These are phyloP conservation scores for Amanita muscaria DNA, from an alignment of 768 basidiomycete species.

Conservation along the genomic window DNA sequence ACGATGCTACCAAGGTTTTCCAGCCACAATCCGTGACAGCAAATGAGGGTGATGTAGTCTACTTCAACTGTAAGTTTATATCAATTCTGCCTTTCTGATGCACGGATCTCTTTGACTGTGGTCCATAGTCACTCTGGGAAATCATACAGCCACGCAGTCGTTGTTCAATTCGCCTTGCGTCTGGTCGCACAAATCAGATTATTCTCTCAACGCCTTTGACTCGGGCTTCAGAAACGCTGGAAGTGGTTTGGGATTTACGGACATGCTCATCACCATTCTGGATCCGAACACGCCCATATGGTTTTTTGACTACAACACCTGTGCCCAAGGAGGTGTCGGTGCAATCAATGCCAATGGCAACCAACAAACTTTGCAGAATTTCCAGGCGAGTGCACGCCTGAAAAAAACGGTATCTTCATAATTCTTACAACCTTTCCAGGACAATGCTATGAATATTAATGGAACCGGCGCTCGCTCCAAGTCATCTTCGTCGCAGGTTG, in stretches of 20 bases:
- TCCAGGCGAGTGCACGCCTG: constrained; percentile 28
- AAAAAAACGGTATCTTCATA: not conserved
- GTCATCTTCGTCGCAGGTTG: not conserved
- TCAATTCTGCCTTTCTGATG: no score
- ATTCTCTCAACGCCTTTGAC: constrained; percentile 50
- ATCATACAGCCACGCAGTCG: constrained; percentile 49
- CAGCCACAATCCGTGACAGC: constrained; percentile 37
- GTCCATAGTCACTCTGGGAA: constrained; percentile 43
- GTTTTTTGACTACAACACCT: constrained; percentile 52
- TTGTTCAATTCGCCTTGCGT: constrained; percentile 47
- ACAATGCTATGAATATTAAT: constrained; percentile 49
- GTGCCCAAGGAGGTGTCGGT: constrained; percentile 50
- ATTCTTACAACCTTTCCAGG: constrained; percentile 23
- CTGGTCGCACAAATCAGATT: constrained; percentile 37
- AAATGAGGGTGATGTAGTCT: constrained; percentile 36
- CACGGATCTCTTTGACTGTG: no score
- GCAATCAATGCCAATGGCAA: constrained; percentile 47
- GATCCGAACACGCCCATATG: constrained; percentile 41
- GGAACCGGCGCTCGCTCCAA: constrained; percentile 26
- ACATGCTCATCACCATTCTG: constrained; percentile 34
- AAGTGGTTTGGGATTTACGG: constrained; percentile 38
- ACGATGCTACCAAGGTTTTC: constrained; percentile 37
- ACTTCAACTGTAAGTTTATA: constrained; percentile 47
- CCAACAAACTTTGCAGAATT: constrained; percentile 34
- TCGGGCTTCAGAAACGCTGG: constrained; percentile 40